Evolutionary conservation across 768 basidiomycete genomes (phyloP).

Genomic region (Boletus reticulatus): DNA sequence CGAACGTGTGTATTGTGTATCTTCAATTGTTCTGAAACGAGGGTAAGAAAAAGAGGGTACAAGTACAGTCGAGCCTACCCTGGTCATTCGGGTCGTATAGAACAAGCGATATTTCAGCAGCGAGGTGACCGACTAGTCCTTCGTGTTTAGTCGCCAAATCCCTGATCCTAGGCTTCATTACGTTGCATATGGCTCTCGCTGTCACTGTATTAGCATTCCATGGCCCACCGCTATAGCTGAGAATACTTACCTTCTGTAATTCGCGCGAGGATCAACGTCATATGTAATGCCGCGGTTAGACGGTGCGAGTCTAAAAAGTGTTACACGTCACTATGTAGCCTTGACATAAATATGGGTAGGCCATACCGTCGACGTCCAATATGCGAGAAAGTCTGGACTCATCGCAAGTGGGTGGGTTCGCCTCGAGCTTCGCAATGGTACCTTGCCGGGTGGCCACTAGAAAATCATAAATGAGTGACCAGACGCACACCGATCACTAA

Average conservation of each 20-base stretch:
- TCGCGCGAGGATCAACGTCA: conserved; percentile 14
- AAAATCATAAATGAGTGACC: neutral
- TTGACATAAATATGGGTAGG: neutral
- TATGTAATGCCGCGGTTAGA: conserved; percentile 16
- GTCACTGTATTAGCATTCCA: neutral
- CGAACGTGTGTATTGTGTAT: conserved; percentile 7
- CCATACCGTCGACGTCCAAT: conserved; percentile 14
- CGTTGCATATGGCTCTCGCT: neutral
- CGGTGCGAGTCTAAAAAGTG: conserved; percentile 3
- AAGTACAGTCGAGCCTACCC: neutral
- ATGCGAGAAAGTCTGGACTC: conserved; percentile 12
- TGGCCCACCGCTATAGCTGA: neutral
- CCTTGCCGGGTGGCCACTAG: conserved; percentile 12
- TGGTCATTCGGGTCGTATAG: conserved; percentile 2
- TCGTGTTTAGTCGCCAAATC: conserved; percentile 7
- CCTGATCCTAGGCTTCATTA: conserved; percentile 9
- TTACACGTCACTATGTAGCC: neutral
- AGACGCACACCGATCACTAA: neutral
- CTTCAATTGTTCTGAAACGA: conserved; percentile 8
- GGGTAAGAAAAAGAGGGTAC: neutral
- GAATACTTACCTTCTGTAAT: conserved; percentile 12
- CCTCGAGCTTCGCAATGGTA: conserved; percentile 8
- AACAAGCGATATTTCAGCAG: conserved; percentile 16
- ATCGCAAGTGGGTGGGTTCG: neutral
- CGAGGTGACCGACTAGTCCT: conserved; percentile 13